Evolutionary conservation across 176 grass and related monocot genomes (phyloP), one percentile per base, ranked within the genome.

Genomic region (Alopecurus myosuroides): DNA sequence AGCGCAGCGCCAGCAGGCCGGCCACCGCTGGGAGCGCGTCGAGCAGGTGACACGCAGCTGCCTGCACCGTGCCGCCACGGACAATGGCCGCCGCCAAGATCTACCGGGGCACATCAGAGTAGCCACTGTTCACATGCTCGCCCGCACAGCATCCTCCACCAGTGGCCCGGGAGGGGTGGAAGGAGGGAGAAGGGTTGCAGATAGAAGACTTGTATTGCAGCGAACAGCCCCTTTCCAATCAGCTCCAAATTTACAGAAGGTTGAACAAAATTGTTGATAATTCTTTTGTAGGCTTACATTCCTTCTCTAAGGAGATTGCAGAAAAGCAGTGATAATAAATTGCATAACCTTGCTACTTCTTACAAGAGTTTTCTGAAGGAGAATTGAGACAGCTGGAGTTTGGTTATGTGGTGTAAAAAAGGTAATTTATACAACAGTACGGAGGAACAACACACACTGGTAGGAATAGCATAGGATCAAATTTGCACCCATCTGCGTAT

Each of bases 291-390:
- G 25, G 11, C 70, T 18, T 42, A 85, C 68, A 53, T 85, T 78
- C 34, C 25, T 77, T 55, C n/a, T 45, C 66, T 23, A 82, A 58
- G 26, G 68, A 5, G 17, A 45, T 34, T 14, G 15, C 50, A 76
- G 45, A 62, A 83, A 62, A 58, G 45, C 68, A 84, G 37, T 74
- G 69, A 74, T 5, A 75, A 46, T 84, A 75, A 50, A 84, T 76
- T 37, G 30, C 42, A 76, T 36, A 33, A 61, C 42, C 22, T 63
- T 49, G 55, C 29, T 28, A 22, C 30, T 50, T 76, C 46, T 17
- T 35, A 84, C 41, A 30, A 57, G 49, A 61, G 11, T 60, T 29
- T 60, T 74, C 50, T 56, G 9, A 60, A 83, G 28, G 29, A 74
- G 34, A 82, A 57, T 10, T 72, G 37, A 58, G 19, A 44, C 49